Evolutionary conservation across 495 filamentous ascomycete genomes (phyloP), one percentile per base, ranked within the genome.

Genomic region (Haplographium delicatum): DNA sequence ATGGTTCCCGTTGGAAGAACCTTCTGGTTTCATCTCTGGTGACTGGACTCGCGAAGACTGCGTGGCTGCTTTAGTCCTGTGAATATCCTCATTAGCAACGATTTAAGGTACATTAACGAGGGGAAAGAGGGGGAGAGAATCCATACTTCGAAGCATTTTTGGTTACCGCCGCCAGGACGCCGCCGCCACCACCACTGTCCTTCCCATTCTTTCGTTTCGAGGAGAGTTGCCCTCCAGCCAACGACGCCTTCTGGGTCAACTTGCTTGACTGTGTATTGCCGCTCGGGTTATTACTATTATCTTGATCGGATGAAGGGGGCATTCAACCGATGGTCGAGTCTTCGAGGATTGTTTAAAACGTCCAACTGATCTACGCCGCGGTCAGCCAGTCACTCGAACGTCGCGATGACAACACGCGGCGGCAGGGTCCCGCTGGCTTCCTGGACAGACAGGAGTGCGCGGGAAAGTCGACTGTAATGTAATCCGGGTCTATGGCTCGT

Each of bases 201-300:
- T 57, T 63, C 48, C 56, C 41, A 55, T 59, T 53, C 55, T 54
- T 50, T 62, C 54, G 49, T 63, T 57, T 56, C 62, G 25, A 47
- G 15, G 60, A 30, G 22, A 55, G 30, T 23, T 51, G 53, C 26
- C 52, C 35, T 51, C 47, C 56, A 56, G 68, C 64, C 15, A 39
- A 44, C 30, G 50, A 25, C 16, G 56, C 57, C 57, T 71, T 75
- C 64, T 70, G 52, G 51, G 40, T 46, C 48, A 50, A 20, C 38
- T 54, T 62, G 39, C 10, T 49, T n/a, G 50, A 35, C 18, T 46
- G 39, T 11, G 39, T 27, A 26, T 41, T 43, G 25, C 18, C 30
- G 31, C 16, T 54, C 26, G 54, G 28, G 18, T 24, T 55, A 16
- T 51, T 53, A 23, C 7, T 49, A 30, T 26, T 54, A 31, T 63